Conservation (phyloP, 768 basidiomycete species). For the Dacryopinax primogenitus region DNA sequence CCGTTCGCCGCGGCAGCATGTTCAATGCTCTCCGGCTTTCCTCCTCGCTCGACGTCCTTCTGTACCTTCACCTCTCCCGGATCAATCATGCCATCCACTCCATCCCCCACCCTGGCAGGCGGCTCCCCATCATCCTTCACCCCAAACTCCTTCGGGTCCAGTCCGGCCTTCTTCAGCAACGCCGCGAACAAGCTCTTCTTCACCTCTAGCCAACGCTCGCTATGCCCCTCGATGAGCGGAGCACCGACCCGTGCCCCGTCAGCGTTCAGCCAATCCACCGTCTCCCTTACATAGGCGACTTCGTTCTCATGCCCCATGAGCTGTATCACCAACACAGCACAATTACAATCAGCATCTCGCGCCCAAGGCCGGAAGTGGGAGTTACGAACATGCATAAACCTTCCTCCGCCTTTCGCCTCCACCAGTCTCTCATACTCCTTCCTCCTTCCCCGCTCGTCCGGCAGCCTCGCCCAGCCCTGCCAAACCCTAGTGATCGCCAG, state of each 20-base stretch:
- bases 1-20: not conserved
- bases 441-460: constrained; percentile 8
- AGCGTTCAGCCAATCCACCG: constrained; percentile 10
- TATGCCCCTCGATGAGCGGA: not conserved
- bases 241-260: not conserved
- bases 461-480: constrained; percentile 16
- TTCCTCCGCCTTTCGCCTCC: constrained; percentile 15
- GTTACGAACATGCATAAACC: constrained; percentile 14
- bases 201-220: constrained; percentile 1
- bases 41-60: not conserved
- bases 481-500: constrained; percentile 19
- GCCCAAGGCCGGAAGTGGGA: not conserved
- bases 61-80: not conserved
- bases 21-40: not conserved
- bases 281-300: constrained; percentile 16
- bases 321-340: not conserved
- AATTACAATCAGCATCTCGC: not conserved
- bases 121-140: not conserved
- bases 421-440: constrained; percentile 10
- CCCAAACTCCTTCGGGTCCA: not conserved
- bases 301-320: constrained; percentile 19
- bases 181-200: not conserved
- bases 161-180: not conserved
- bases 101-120: not conserved
- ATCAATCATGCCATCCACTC: not conserved